Evolutionary conservation across 2,329 filamentous ascomycete species (phyloP).

Genomic region (Geoglossum cookeanum): DNA sequence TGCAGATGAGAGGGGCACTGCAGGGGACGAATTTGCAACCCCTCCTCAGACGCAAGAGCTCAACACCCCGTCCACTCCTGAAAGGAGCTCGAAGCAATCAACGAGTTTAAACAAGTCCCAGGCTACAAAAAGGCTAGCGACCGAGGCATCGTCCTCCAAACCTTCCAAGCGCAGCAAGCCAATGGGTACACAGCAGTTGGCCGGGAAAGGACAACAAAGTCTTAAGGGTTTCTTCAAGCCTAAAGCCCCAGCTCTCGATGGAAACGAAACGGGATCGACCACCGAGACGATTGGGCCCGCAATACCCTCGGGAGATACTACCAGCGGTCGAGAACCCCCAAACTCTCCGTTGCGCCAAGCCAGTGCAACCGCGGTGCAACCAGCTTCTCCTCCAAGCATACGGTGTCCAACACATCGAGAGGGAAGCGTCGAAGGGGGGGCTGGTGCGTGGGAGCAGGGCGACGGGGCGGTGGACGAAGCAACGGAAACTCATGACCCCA

Average conservation of each 20-base stretch:
- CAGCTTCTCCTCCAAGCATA: not conserved
- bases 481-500: conserved; percentile 40
- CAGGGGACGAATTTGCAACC: not conserved
- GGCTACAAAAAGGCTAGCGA: not conserved
- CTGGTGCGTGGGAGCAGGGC: not conserved
- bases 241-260: conserved; percentile 20
- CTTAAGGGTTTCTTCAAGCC: conserved; percentile 67
- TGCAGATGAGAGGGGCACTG: not conserved
- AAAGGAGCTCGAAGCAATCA: not conserved
- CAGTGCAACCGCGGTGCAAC: not conserved
- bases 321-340: no score
- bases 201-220: conserved; percentile 31
- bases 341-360: not conserved
- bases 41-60: not conserved
- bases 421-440: not conserved
- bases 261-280: not conserved
- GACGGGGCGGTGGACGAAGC: not conserved
- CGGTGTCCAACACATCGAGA: not conserved
- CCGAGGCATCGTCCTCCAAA: conserved; percentile 5
- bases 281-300: not conserved
- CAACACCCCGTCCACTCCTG: not conserved
- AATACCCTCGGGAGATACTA: not conserved
- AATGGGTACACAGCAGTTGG: conserved; percentile 15
- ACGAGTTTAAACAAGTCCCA: not conserved
- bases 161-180: conserved; percentile 21